These are phyloP conservation scores for Marchantia polymorpha DNA, from an alignment of 225 moss, liverwort and hornwort genomes.

Conservation along the genomic window DNA sequence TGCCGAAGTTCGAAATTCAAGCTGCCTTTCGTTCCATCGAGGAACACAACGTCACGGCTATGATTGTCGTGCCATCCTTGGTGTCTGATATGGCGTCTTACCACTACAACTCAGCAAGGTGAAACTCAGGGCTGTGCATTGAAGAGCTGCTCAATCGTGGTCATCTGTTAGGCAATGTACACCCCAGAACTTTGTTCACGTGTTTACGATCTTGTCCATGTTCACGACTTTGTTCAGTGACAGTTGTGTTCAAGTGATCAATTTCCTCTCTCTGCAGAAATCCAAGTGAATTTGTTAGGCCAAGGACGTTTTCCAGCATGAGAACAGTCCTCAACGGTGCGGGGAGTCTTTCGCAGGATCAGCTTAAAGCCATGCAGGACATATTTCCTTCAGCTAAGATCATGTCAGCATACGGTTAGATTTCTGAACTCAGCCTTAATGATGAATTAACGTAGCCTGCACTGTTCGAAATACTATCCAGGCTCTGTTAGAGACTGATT, in stretches of 20 bases:
- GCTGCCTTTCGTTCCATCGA: constrained; percentile 63
- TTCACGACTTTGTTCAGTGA: background rate
- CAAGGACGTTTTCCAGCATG: constrained; percentile 50
- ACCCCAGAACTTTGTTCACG: background rate
- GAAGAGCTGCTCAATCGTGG: background rate
- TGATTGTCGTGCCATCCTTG: constrained; percentile 89
- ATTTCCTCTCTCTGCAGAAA: background rate
- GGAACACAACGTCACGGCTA: constrained; percentile 58
- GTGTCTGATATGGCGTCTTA: constrained; percentile 68
- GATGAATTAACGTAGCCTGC: background rate
- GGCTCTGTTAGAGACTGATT: background rate
- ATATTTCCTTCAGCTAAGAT: constrained; percentile 73
- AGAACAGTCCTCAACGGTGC: constrained; percentile 80
- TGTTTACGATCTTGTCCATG: background rate
- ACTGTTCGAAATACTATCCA: background rate
- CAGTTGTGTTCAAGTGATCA: background rate
- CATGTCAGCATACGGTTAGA: constrained; percentile 89
- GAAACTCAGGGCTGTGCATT: background rate
- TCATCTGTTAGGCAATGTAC: background rate
- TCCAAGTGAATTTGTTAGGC: background rate
- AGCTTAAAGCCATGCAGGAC: constrained; percentile 56
- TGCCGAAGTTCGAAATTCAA: constrained; percentile 73
- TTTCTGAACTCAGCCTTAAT: background rate
- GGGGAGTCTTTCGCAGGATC: constrained; percentile 67
- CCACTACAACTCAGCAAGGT: constrained; percentile 50